Conservation (phyloP, 2,329 filamentous ascomycete genomes). For the Colletotrichum gigasporum region DNA sequence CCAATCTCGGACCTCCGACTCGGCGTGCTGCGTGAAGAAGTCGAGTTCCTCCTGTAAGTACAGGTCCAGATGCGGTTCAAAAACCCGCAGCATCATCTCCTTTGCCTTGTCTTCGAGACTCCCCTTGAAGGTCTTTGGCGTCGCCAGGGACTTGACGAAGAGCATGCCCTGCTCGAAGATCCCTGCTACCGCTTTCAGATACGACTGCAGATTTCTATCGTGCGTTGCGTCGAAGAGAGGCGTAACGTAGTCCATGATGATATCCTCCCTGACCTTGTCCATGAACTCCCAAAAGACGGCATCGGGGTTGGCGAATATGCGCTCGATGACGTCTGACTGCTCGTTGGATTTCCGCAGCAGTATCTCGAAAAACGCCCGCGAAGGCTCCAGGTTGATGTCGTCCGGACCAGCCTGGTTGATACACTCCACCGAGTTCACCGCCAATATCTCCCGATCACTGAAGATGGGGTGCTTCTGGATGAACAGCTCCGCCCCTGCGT, state of each 20-base stretch:
- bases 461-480: conserved; percentile 90
- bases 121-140: conserved; percentile 69
- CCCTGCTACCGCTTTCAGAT: conserved; percentile 86
- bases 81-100: conserved; percentile 75
- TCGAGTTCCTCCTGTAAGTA: conserved; percentile 94
- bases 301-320: conserved; percentile 79
- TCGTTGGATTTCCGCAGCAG: conserved; percentile 82
- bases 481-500: conserved; percentile 83
- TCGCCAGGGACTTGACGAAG: conserved; percentile 76
- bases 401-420: conserved; percentile 73
- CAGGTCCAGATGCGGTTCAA: conserved; percentile 92
- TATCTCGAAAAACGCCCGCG: conserved; percentile 80
- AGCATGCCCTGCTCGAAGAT: conserved; percentile 87
- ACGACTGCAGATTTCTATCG: conserved; percentile 76
- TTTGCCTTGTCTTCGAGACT: conserved; percentile 73
- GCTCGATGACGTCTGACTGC: conserved; percentile 80
- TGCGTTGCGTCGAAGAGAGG: conserved; percentile 89
- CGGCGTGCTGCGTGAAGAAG: conserved; percentile 80
- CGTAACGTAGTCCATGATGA: conserved; percentile 87
- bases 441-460: conserved; percentile 74
- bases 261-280: conserved; percentile 83
- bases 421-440: conserved; percentile 79
- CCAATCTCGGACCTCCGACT: conserved; percentile 83
- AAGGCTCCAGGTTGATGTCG: conserved; percentile 81
- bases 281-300: conserved; percentile 81